Conservation (phyloP, 1,284 basidiomycete genomes). For the Cryptococcus hybrid region DNA sequence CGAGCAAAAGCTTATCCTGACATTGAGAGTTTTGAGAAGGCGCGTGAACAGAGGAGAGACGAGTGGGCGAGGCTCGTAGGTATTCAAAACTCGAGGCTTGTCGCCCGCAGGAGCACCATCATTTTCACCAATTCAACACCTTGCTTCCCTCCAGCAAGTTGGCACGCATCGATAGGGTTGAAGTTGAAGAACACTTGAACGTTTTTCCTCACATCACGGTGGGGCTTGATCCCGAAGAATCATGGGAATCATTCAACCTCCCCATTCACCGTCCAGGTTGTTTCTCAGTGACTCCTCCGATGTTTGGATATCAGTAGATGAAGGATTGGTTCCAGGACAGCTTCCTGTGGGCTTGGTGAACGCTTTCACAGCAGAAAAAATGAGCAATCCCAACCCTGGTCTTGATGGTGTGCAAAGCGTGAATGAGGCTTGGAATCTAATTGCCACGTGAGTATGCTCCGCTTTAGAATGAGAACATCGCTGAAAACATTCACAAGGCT, state of each 20-base stretch:
- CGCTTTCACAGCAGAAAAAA: slow-evolving; percentile 34
- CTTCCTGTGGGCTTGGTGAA: slow-evolving; percentile 24
- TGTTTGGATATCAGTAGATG: slow-evolving; percentile 32
- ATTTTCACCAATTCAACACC: slow-evolving; percentile 29
- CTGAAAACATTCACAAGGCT: slow-evolving; percentile 16
- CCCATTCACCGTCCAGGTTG: slow-evolving; percentile 11
- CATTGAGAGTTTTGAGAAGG: slow-evolving; percentile 1
- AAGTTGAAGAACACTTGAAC: slow-evolving; percentile 23
- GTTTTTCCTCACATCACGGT: slow-evolving; percentile 31
- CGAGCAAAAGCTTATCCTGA: not conserved
- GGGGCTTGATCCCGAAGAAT: slow-evolving; percentile 9
- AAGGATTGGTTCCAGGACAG: slow-evolving; percentile 35
- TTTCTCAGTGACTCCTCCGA: slow-evolving; percentile 34
- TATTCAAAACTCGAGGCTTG: slow-evolving; percentile 11
- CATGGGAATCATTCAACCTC: slow-evolving; percentile 5
- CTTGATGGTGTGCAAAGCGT: slow-evolving; percentile 17
- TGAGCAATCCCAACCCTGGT: slow-evolving; percentile 31
- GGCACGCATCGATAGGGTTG: slow-evolving; percentile 25
- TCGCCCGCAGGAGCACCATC: slow-evolving; percentile 16
- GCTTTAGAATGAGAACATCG: not conserved
- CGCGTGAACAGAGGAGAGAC: not conserved
- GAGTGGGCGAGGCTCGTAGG: slow-evolving; percentile 16
- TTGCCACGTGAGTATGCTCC: slow-evolving; percentile 29
- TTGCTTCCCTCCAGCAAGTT: slow-evolving; percentile 10
- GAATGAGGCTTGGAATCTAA: slow-evolving; percentile 31